Conservation (phyloP, 306 rosid species). For the Glycine soja region DNA sequence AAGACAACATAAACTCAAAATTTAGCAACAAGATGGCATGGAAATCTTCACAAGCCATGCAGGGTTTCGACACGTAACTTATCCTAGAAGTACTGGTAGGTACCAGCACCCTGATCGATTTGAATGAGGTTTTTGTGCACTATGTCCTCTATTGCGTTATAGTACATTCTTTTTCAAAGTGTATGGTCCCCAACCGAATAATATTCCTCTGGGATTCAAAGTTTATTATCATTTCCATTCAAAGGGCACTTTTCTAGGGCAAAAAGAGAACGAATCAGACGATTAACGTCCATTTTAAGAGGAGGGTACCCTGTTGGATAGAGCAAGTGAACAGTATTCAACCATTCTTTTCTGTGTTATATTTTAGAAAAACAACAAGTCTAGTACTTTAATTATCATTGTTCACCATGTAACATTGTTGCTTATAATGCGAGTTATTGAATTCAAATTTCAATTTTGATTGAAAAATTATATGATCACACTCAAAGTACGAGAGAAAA, state of each 20-base stretch:
- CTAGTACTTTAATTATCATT: not conserved
- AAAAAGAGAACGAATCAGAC: conserved; percentile 37
- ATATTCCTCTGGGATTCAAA: conserved; percentile 13
- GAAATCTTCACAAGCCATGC: conserved; percentile 38
- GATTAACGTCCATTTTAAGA: conserved; percentile 24
- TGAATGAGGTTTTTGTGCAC: conserved; percentile 28
- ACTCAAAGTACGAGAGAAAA: not conserved
- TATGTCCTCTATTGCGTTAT: not conserved
- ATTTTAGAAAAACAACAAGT: not conserved
- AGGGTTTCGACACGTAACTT: conserved; percentile 49
- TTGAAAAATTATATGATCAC: not conserved
- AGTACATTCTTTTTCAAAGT: conserved; percentile 25
- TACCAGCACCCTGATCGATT: conserved; percentile 35
- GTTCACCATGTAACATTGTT: not conserved
- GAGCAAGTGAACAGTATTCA: conserved; percentile 2
- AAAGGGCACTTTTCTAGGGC: conserved; percentile 20
- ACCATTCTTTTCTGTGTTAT: not conserved
- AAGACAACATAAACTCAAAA: conserved; percentile 32
- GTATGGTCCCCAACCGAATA: conserved; percentile 40
- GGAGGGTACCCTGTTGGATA: conserved; percentile 12
- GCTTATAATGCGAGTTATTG: not conserved
- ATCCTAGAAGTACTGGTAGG: conserved; percentile 8
- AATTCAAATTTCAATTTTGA: not conserved
- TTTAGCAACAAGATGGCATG: not conserved
- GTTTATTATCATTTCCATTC: conserved; percentile 9